Evolutionary conservation across 2,329 filamentous ascomycete genomes (phyloP), one percentile per base, ranked within the genome.

Genomic region (Cladophialophora exuberans): DNA sequence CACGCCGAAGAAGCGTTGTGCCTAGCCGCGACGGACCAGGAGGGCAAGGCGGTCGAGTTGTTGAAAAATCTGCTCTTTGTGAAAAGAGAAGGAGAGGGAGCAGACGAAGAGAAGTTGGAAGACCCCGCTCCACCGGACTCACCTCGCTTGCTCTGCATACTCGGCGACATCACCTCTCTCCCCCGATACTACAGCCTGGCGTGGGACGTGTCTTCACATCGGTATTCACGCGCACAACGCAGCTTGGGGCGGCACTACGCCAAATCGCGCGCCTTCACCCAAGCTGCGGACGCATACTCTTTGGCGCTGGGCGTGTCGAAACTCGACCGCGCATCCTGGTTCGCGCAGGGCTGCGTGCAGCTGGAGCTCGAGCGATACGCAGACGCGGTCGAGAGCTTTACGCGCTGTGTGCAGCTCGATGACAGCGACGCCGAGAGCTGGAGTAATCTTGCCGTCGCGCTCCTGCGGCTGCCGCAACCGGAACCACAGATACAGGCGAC

Each of bases 1-100:
- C 97, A 94, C 91, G 89, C 94, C 1, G 94, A 99, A 73, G 90
- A 92, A 3, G 93, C 94, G 0, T 79, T 99, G 1, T 99, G 94
- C 70, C 87, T 90, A 65, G 92, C 90, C 10, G 79, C 84, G 0
- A 89, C 86, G 0, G 82, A 86, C n/a, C 80, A 85, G 73, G 92
- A 97, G 72, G 88, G 88, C 20, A 94, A 94, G 67, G 94, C 91
- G 1, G 84, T 83, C 52, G 82, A 80, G 2, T 82, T 97, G 44
- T 76, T 97, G 13, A 83, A 90, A 49, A 85, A 86, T 72, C 86
- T 93, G 51, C 76, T 99, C 0, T 97, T 90, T 74, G 80, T 44
- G 46, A 58, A 13, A 82, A 68, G 13, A 22, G 23, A 82, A 5
- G 79, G 82, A 11, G 77, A 81, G 6, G 22, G 7, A 6, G 26